These are phyloP conservation scores for Cystobasidium pallidum DNA, from an alignment of 1,284 basidiomycete species.

Conservation along the genomic window DNA sequence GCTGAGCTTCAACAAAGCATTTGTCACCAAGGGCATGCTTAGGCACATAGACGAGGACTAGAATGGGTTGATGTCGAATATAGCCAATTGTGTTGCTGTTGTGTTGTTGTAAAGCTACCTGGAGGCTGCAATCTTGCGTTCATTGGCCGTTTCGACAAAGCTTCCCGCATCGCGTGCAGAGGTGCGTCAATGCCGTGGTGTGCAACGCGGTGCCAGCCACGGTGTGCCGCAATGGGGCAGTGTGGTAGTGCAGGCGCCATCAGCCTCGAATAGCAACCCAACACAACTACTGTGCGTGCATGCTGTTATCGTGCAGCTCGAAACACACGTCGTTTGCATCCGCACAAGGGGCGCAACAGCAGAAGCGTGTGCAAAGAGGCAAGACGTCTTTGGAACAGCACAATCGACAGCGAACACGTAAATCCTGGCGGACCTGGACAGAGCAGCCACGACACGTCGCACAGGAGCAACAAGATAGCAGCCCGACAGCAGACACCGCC, in stretches of 20 bases:
- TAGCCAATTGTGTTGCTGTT: not conserved
- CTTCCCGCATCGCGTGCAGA: constrained; percentile 8
- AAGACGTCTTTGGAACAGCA: constrained; percentile 11
- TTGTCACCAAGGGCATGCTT: constrained; percentile 43
- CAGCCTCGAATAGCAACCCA: no score
- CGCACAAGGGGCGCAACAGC: constrained; percentile 8
- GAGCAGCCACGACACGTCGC: not conserved
- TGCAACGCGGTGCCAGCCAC: not conserved
- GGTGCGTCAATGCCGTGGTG: not conserved
- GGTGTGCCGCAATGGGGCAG: not conserved
- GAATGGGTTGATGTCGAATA: not conserved
- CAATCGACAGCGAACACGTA: not conserved
- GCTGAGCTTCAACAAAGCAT: constrained; percentile 52
- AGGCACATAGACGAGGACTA: constrained; percentile 23
- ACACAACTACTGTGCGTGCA: no score
- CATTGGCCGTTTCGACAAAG: not conserved
- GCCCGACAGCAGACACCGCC: not conserved
- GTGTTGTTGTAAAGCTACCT: not conserved
- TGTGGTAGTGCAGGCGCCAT: no score
- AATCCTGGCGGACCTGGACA: not conserved
- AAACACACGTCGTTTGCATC: not conserved
- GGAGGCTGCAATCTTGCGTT: not conserved
- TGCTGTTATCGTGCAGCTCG: no score
- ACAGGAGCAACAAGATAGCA: not conserved
- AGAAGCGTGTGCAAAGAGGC: not conserved